Conservation (phyloP, 352 stramenopile species). For the Phytopythium boreale region DNA sequence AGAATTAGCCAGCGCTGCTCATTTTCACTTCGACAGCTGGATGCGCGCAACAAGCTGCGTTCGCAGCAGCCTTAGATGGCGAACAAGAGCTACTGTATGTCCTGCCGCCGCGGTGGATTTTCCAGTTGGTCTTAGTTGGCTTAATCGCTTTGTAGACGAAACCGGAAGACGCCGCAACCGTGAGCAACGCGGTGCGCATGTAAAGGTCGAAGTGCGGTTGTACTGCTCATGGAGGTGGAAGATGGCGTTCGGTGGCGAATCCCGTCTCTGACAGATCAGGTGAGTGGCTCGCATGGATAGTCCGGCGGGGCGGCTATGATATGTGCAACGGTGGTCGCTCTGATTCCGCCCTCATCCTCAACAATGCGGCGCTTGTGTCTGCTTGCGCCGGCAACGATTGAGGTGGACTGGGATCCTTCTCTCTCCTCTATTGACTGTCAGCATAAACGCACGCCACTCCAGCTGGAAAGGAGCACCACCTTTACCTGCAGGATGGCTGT, state of each 20-base stretch:
- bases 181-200: not conserved
- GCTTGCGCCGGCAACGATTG: not conserved
- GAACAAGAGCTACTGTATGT: not conserved
- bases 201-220: not conserved
- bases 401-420: not conserved
- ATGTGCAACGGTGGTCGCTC: not conserved
- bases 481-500: not conserved
- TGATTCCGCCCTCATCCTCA: not conserved
- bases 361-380: no score
- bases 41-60: not conserved
- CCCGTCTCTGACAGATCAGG: not conserved
- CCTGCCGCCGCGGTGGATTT: not conserved
- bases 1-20: not conserved
- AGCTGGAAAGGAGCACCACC: not conserved
- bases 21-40: not conserved
- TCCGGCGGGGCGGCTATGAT: not conserved
- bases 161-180: not conserved
- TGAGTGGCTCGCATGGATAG: not conserved
- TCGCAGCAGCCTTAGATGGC: not conserved
- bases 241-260: not conserved
- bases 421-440: not conserved
- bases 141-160: not conserved
- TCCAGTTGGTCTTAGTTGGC: not conserved
- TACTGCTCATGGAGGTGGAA: not conserved
- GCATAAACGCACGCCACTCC: not conserved